Base-by-base conservation (phyloP, 192 early-diverging fungal genomes). In the Bifiguratus adelaidae region DNA sequence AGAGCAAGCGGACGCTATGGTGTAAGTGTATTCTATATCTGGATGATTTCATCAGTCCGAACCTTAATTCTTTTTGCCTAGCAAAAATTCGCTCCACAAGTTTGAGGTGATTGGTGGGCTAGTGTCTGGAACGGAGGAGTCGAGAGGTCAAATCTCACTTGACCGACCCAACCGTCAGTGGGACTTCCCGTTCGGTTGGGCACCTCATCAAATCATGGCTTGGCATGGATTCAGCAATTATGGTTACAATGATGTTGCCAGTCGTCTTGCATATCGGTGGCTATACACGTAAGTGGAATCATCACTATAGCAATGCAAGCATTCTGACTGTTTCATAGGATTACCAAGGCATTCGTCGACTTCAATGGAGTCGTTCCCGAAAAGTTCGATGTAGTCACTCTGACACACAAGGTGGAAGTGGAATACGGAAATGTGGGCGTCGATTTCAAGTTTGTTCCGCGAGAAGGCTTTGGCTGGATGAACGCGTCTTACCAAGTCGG, bases 401-500 rank as follows among this genome's bases (percentile, higher is more conserved):
- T 95, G 67, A 89, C 86, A 12, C 95, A 98, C 65, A 71, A 72
- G 15, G 81, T 95, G 12, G 66, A 93, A 40, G 92, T 95, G 7
- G 95, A 97, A 70, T 96, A 96, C 48, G 92, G 92, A 21, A 93
- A 96, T 56, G 91, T 95, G 0, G 95, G 95, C 3, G 66, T 76
- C 0, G 92, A 95, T 54, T 95, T 95, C 73, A 86, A 90, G 63
- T 87, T 74, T 58, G 84, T 97, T 16, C 85, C 89, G 0, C 76
- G 88, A 4, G 95, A 97, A 70, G 95, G 95, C 11, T 97, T 97
- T 65, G 95, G 95, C 9, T 97, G 95, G 95, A 97, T 97, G 95
- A 97, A 97, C 51, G 86, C 92, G 5, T 83, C 77, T 22, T 83
- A 82, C 60, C 83, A 90, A 63, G 76, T 91, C 5, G 92, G 92